A percentile compares a stretch with the other conserved stretches of the same genome.
Evolutionary conservation across 108 stramenopile species (phyloP).

Genomic region (Nitzschia putrida): DNA sequence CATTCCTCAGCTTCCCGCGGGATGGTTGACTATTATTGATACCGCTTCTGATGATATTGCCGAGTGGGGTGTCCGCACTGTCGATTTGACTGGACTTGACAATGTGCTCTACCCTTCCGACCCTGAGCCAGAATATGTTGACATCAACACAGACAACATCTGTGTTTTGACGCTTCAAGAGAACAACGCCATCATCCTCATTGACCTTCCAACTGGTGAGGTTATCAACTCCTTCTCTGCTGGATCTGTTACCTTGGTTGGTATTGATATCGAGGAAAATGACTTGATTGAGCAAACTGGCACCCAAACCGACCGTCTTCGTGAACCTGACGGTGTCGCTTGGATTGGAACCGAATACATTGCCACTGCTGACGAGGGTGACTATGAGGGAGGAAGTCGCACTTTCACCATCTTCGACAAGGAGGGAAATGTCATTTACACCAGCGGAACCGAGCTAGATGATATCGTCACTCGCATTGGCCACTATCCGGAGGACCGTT

Average conservation of each 20-base stretch:
- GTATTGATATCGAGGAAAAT: slow-evolving; percentile 59
- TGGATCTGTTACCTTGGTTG: slow-evolving; percentile 44
- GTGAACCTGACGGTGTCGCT: slow-evolving; percentile 73
- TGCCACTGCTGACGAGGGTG: slow-evolving; percentile 78
- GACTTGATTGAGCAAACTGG: slow-evolving; percentile 46
- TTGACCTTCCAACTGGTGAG: slow-evolving; percentile 42
- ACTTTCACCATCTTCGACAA: slow-evolving; percentile 60
- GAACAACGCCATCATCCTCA: slow-evolving; percentile 66
- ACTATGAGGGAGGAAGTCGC: slow-evolving; percentile 63
- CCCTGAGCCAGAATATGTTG: slow-evolving; percentile 75
- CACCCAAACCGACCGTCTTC: slow-evolving; percentile 17
- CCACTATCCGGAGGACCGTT: slow-evolving; percentile 73
- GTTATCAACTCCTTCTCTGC: slow-evolving; percentile 53
- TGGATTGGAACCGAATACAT: slow-evolving; percentile 66
- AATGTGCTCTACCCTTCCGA: slow-evolving; percentile 48
- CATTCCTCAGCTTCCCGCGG: slow-evolving; percentile 57
- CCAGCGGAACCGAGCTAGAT: slow-evolving; percentile 48
- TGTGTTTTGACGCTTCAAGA: slow-evolving; percentile 74
- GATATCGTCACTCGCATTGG: slow-evolving; percentile 46
- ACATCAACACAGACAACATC: slow-evolving; percentile 61
- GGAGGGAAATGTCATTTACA: slow-evolving; percentile 51
- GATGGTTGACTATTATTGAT: slow-evolving; percentile 48
- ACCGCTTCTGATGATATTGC: slow-evolving; percentile 22
- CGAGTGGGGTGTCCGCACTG: slow-evolving; percentile 40
- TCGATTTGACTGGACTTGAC: slow-evolving; percentile 49